These are phyloP conservation scores for Waltiozyma solani DNA, from an alignment of 1,139 yeast genomes.

Conservation along the genomic window DNA sequence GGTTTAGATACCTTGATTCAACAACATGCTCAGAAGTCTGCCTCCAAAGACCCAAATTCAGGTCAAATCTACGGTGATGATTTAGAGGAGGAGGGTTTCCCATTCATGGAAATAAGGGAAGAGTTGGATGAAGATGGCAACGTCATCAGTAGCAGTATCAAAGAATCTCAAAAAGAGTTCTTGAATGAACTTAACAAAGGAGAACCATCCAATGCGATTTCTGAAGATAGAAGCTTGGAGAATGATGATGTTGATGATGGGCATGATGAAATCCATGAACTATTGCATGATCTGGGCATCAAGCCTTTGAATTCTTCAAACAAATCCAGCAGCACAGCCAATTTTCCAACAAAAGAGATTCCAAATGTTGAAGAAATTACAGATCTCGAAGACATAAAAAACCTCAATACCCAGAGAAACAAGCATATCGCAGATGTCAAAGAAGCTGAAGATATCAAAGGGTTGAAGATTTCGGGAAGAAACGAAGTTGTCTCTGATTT, in stretches of 20 bases:
- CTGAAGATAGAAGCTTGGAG: constrained; percentile 1
- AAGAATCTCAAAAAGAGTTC: constrained; percentile 20
- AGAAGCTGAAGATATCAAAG: too few species aligned
- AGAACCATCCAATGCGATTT: too few species aligned
- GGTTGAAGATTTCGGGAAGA: too few species aligned
- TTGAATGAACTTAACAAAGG: constrained; percentile 5
- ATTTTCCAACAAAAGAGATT: too few species aligned
- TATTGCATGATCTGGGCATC: constrained; percentile 16
- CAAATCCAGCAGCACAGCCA: too few species aligned
- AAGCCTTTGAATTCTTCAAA: too few species aligned
- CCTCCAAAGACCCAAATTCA: neutral
- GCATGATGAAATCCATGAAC: constrained; percentile 12
- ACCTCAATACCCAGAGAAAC: too few species aligned
- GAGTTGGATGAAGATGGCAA: constrained; percentile 77
- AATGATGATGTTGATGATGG: constrained; percentile 5
- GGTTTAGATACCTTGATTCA: constrained; percentile 20
- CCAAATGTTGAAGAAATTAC: too few species aligned
- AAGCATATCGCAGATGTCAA: too few species aligned
- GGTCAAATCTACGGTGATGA: constrained; percentile 13
- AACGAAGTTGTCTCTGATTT: neutral
- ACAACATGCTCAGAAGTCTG: neutral
- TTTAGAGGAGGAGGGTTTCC: constrained; percentile 29
- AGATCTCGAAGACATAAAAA: too few species aligned
- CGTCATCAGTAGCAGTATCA: constrained; percentile 33
- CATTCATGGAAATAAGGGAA: constrained; percentile 76